These are phyloP conservation scores for Dipodascus albidus DNA, from an alignment of 805 yeast genomes.

Conservation along the genomic window DNA sequence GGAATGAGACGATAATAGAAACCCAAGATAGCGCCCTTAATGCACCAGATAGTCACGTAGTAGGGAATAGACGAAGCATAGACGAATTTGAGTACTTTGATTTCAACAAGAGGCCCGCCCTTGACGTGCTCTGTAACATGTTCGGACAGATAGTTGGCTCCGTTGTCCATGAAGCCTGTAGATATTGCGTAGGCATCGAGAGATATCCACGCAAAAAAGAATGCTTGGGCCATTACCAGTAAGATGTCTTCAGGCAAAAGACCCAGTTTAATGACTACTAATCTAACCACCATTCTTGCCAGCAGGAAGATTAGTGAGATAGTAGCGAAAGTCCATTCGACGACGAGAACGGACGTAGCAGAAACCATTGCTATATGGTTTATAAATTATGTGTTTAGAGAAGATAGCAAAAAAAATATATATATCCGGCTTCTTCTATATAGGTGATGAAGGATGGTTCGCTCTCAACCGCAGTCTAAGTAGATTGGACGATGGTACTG, in stretches of 20 bases:
- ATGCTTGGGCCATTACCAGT: conserved; percentile 13
- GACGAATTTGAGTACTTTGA: conserved; percentile 15
- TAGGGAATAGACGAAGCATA: conserved; percentile 19
- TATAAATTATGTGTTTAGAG: neutral
- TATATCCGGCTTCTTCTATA: too few species aligned
- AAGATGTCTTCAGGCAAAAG: conserved; percentile 17
- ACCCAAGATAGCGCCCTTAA: conserved; percentile 18
- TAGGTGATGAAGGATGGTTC: too few species aligned
- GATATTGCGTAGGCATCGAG: conserved; percentile 15
- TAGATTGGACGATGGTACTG: too few species aligned
- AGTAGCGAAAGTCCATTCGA: conserved; percentile 17
- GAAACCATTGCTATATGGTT: neutral
- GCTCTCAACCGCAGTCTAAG: too few species aligned
- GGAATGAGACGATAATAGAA: conserved; percentile 19
- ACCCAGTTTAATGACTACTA: conserved; percentile 12
- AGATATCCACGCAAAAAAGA: conserved; percentile 17
- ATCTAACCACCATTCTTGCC: conserved; percentile 14
- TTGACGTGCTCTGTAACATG: conserved; percentile 8
- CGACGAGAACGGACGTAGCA: neutral
- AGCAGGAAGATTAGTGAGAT: conserved; percentile 11
- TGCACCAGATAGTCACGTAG: conserved; percentile 17
- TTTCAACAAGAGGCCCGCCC: conserved; percentile 7
- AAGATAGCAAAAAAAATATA: too few species aligned
- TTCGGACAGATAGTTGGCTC: conserved; percentile 6
- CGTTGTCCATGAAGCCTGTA: conserved; percentile 16